Evolutionary conservation across 2,329 filamentous ascomycete genomes (phyloP).

Genomic region (Aspergillus uvarum): DNA sequence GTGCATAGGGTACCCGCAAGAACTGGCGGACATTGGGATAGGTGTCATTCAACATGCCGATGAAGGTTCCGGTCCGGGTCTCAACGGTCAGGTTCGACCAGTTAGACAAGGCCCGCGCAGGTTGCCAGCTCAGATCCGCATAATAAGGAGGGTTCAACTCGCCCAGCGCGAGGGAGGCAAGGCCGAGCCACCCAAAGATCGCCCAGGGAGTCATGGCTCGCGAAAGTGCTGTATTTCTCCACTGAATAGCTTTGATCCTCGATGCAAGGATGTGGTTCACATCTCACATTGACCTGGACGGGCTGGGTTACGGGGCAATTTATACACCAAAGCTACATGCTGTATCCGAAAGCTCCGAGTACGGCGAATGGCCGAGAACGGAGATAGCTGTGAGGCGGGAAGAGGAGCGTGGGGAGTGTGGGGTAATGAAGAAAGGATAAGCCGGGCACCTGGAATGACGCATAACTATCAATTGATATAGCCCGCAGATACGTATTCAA

Average conservation of each 20-base stretch:
- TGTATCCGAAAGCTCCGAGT: neutral
- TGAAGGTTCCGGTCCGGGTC: conserved; percentile 21
- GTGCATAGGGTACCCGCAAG: conserved; percentile 40
- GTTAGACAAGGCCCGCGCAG: conserved; percentile 16
- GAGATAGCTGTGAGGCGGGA: neutral
- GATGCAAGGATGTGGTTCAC: neutral
- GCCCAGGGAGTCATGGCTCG: neutral
- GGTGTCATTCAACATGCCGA: conserved; percentile 34
- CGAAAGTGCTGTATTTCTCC: neutral
- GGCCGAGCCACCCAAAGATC: neutral
- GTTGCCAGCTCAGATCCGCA: conserved; percentile 19
- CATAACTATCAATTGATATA: neutral
- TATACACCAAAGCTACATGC: neutral
- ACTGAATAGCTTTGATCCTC: neutral
- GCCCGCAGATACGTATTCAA: neutral
- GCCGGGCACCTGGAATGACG: neutral
- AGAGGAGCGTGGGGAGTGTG: neutral
- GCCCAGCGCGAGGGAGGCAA: neutral
- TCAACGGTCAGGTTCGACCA: conserved; percentile 19
- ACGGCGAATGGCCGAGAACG: neutral
- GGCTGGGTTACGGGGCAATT: neutral
- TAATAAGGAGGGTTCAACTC: conserved; percentile 14
- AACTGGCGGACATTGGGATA: conserved; percentile 40
- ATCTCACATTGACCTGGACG: neutral
- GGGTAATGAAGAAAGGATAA: neutral